phyloP scores from a whole-genome alignment of 495 filamentous ascomycete species.

The Pyrenopolyporus hunteri region DNA sequence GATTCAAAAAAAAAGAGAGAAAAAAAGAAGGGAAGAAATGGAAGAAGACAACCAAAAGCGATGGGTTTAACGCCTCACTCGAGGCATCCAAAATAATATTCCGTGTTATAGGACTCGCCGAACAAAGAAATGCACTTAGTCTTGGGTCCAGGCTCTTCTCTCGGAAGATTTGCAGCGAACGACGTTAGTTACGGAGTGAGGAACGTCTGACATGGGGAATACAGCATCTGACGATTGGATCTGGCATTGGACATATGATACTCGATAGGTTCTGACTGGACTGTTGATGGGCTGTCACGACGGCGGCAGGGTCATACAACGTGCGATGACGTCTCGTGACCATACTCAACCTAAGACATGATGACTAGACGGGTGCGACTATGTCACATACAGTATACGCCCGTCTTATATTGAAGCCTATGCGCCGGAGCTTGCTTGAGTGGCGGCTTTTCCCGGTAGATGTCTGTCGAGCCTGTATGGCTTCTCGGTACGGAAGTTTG shows the following conservation, averaged over 20 bases:
- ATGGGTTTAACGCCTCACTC: slow-evolving; percentile 8
- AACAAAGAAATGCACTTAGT: not conserved
- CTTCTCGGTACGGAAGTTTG: not conserved
- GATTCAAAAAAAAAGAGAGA: too few species aligned
- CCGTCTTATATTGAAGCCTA: not conserved
- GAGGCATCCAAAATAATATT: slow-evolving; percentile 6
- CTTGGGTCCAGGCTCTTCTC: not conserved
- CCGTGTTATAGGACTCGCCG: not conserved
- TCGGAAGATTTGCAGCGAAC: slow-evolving; percentile 13
- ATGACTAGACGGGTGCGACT: not conserved
- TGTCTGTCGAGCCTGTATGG: too few species aligned
- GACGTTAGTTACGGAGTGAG: slow-evolving; percentile 2
- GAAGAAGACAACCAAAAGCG: slow-evolving; percentile 5
- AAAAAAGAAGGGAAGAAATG: too few species aligned
- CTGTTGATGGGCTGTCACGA: slow-evolving; percentile 23
- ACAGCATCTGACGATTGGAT: slow-evolving; percentile 1
- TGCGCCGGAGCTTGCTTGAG: too few species aligned
- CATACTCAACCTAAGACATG: slow-evolving; percentile 1
- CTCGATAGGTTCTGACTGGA: not conserved
- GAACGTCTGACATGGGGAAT: not conserved
- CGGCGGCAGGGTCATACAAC: slow-evolving; percentile 18
- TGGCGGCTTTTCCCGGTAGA: too few species aligned
- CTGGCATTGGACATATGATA: slow-evolving; percentile 5
- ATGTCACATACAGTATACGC: slow-evolving; percentile 4
- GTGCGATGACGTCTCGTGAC: slow-evolving; percentile 27